Conservation (phyloP, 306 rosid species). For the Hylodesmum podocarpum region DNA sequence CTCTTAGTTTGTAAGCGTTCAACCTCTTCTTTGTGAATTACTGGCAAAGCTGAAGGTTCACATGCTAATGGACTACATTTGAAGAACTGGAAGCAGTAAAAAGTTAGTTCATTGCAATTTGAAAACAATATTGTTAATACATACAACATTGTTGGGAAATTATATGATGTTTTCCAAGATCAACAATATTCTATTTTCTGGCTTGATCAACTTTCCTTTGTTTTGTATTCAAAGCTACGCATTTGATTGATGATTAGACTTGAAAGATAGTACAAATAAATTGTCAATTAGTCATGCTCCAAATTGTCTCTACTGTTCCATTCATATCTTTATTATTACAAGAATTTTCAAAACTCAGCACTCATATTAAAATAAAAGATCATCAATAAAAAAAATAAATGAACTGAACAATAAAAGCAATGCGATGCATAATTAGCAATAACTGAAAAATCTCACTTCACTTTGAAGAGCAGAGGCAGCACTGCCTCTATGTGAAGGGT, state of each 20-base stretch:
- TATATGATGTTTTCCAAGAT: background rate
- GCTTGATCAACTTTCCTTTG: background rate
- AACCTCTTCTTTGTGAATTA: constrained; percentile 31
- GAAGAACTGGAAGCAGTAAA: constrained; percentile 37
- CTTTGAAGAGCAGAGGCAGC: constrained; percentile 39
- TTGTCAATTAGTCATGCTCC: background rate
- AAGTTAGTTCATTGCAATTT: background rate
- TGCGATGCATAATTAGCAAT: background rate
- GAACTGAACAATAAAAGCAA: background rate
- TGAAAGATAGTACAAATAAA: no score
- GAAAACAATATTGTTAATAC: background rate
- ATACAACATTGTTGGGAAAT: background rate
- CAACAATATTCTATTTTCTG: background rate
- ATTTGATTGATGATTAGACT: no score
- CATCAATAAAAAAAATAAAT: background rate
- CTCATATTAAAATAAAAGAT: background rate
- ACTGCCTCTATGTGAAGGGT: constrained; percentile 30
- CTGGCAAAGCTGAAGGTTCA: constrained; percentile 34
- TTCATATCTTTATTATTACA: background rate
- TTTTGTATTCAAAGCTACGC: background rate
- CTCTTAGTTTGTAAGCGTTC: constrained; percentile 28
- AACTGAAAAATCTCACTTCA: constrained; percentile 22
- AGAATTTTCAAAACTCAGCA: background rate
- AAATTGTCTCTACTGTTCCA: background rate
- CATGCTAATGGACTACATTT: constrained; percentile 34